Conservation (phyloP, 345 rosid species). For the Moricandia moricandioides region DNA sequence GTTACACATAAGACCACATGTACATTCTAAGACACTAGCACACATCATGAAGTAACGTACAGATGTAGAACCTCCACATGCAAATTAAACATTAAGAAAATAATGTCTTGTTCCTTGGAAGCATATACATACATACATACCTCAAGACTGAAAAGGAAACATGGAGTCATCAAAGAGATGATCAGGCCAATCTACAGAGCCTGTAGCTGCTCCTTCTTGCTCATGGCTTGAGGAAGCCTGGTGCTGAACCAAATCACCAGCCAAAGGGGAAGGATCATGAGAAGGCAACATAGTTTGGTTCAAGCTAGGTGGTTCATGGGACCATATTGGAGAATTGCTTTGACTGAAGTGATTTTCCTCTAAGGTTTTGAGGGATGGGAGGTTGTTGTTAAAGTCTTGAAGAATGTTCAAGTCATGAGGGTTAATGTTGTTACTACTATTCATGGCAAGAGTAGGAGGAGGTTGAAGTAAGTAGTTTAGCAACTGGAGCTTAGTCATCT, state of each 20-base stretch:
- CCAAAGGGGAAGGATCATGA: constrained; percentile 20
- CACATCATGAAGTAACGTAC: constrained; percentile 7
- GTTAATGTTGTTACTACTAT: not conserved
- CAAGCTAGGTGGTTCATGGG: constrained; percentile 27
- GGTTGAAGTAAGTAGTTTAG: constrained; percentile 32
- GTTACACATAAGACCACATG: constrained; percentile 2
- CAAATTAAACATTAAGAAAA: constrained; percentile 12
- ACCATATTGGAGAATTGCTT: constrained; percentile 26
- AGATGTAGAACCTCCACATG: constrained; percentile 1
- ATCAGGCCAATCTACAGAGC: constrained; percentile 28
- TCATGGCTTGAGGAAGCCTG: constrained; percentile 32
- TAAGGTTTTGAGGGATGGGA: constrained; percentile 26
- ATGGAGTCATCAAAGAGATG: constrained; percentile 33
- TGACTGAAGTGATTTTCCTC: constrained; percentile 17
- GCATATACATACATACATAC: constrained; percentile 20
- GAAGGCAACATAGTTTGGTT: constrained; percentile 22
- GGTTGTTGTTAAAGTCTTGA: constrained; percentile 27
- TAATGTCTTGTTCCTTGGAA: not conserved
- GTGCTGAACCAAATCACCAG: constrained; percentile 10
- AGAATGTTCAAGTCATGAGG: constrained; percentile 30
- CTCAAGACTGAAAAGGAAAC: constrained; percentile 27
- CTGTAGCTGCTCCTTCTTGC: constrained; percentile 24
- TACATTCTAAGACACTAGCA: constrained; percentile 20
- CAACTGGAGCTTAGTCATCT: constrained; percentile 31
- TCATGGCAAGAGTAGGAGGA: constrained; percentile 16